Conservation (phyloP, 257 asterid genomes). For the Oldenlandia corymbosa region DNA sequence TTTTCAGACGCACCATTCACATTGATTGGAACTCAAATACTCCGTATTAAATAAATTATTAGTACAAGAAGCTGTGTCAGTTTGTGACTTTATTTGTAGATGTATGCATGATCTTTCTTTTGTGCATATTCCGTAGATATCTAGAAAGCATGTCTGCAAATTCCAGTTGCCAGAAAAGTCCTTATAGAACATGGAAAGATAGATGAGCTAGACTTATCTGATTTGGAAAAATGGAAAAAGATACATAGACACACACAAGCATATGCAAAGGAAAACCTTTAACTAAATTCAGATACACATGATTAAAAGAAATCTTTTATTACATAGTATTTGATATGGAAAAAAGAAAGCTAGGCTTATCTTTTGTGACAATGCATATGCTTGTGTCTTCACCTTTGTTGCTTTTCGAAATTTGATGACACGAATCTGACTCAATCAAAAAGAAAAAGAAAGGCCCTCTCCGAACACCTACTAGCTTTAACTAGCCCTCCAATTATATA, state of each 20-base stretch:
- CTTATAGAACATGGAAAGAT: too few relatives aligned
- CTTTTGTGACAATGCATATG: not conserved
- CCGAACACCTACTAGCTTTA: not conserved
- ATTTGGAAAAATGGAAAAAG: too few relatives aligned
- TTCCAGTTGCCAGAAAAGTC: too few relatives aligned
- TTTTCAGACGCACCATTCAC: not conserved
- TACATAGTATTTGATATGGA: not conserved
- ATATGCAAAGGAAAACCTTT: too few relatives aligned
- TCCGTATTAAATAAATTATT: not conserved
- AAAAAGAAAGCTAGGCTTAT: not conserved
- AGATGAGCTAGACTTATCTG: too few relatives aligned
- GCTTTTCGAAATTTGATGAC: conserved; percentile 7
- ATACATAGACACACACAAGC: too few relatives aligned
- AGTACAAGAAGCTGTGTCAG: not conserved
- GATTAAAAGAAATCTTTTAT: too few relatives aligned
- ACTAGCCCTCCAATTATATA: not conserved
- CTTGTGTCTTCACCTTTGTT: conserved; percentile 1
- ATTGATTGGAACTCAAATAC: conserved; percentile 3
- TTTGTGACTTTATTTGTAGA: not conserved
- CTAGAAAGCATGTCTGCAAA: too few relatives aligned
- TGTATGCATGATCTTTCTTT: not conserved
- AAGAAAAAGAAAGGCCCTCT: conserved; percentile 5
- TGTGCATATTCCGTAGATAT: too few relatives aligned
- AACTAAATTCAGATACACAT: too few relatives aligned
- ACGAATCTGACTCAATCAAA: conserved; percentile 16